Evolutionary conservation across 2,329 filamentous ascomycete species (phyloP).

Genomic region (Fusarium drepaniforme): DNA sequence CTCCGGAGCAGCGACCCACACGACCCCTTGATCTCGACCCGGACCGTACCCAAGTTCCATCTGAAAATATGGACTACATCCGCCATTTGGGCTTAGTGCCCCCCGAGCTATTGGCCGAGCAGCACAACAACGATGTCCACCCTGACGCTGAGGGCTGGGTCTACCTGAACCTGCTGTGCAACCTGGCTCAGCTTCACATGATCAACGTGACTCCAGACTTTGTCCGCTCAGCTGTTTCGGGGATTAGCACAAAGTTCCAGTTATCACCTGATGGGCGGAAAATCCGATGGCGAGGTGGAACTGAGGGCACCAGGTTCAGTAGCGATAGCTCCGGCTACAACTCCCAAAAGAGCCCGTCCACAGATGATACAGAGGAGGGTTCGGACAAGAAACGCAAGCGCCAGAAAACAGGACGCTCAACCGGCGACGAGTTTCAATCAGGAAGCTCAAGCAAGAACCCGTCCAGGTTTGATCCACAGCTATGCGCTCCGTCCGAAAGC

Average conservation of each 20-base stretch:
- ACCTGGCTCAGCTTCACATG: slow-evolving; percentile 87
- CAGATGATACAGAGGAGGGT: slow-evolving; percentile 61
- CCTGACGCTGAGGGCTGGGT: slow-evolving; percentile 82
- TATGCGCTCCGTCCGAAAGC: slow-evolving; percentile 56
- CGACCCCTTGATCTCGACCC: slow-evolving; percentile 82
- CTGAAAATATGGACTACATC: slow-evolving; percentile 85
- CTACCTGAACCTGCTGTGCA: slow-evolving; percentile 83
- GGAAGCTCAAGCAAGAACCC: slow-evolving; percentile 52
- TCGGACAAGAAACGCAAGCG: slow-evolving; percentile 61
- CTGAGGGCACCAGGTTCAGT: slow-evolving; percentile 72
- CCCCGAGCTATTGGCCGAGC: slow-evolving; percentile 63
- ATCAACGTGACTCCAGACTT: slow-evolving; percentile 85
- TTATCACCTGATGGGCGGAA: slow-evolving; percentile 82
- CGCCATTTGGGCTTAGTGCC: slow-evolving; percentile 77
- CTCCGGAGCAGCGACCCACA: slow-evolving; percentile 81
- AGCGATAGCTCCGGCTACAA: slow-evolving; percentile 70
- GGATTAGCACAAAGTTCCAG: slow-evolving; percentile 81
- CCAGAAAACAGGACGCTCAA: slow-evolving; percentile 55
- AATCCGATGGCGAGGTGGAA: slow-evolving; percentile 82
- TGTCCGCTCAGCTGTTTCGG: slow-evolving; percentile 77
- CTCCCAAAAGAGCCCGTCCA: slow-evolving; percentile 61
- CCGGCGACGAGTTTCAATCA: slow-evolving; percentile 50
- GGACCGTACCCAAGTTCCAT: slow-evolving; percentile 78
- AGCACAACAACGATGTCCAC: slow-evolving; percentile 61
- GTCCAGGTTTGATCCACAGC: slow-evolving; percentile 55